A percentile compares a stretch with the other conserved stretches of the same genome.
Evolutionary conservation across 768 basidiomycete species (phyloP).

Genomic region (Hysterangium stoloniferum): DNA sequence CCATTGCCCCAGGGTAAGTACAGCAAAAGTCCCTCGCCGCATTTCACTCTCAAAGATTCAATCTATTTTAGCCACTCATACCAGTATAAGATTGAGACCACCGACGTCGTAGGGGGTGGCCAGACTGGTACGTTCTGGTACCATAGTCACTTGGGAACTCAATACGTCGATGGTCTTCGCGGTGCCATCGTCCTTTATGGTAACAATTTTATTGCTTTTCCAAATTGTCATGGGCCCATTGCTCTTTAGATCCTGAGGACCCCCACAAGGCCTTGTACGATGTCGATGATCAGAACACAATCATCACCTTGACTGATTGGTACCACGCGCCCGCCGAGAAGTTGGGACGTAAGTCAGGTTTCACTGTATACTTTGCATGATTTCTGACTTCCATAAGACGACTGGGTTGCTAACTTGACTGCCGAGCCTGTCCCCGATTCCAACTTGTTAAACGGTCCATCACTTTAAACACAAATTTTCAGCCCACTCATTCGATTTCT

Average conservation of each 20-base stretch:
- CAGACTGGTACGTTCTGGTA: conserved; percentile 21
- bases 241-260: conserved; percentile 4
- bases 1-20: conserved; percentile 29
- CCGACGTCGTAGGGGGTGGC: conserved; percentile 14
- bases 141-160: conserved; percentile 10
- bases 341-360: neutral
- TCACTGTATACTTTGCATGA: neutral
- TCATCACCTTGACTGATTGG: conserved; percentile 42
- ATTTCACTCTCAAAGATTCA: neutral
- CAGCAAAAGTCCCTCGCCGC: neutral
- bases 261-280: conserved; percentile 6
- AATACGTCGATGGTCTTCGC: conserved; percentile 12
- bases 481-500: neutral
- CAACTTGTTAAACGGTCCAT: conserved; percentile 43
- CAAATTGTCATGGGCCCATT: neutral
- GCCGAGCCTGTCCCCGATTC: conserved; percentile 23
- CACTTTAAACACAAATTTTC: neutral
- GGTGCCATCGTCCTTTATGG: conserved; percentile 9
- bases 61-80: conserved; percentile 3
- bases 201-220: neutral
- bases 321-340: conserved; percentile 17
- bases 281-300: neutral
- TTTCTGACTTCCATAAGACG: neutral
- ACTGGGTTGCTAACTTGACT: neutral
- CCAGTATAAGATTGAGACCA: neutral